A percentile compares a stretch with the other conserved stretches of the same genome.
Evolutionary conservation across 345 rosid species (phyloP).

Genomic region (Syzygium aromaticum): DNA sequence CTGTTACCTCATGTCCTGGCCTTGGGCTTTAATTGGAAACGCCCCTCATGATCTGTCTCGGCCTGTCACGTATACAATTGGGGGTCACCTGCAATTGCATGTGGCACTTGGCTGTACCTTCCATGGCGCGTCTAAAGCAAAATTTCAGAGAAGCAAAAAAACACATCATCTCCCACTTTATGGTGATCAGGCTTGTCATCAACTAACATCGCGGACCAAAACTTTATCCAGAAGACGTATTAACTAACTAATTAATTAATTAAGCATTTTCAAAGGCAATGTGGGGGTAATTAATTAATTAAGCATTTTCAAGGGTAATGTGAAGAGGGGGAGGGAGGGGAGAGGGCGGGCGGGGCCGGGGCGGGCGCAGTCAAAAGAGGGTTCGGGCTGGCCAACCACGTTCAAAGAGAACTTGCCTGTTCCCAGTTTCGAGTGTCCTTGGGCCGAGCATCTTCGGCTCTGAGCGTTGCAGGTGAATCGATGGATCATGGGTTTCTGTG

Average conservation of each 20-base stretch:
- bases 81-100: neutral
- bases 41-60: neutral
- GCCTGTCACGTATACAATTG: neutral
- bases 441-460: neutral
- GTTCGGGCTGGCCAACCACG: neutral
- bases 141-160: neutral
- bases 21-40: neutral
- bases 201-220: neutral
- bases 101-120: neutral
- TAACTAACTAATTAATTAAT: neutral
- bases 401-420: neutral
- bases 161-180: neutral
- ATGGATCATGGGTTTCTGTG: neutral
- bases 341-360: neutral
- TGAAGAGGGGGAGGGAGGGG: too few species aligned
- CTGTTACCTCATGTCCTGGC: neutral
- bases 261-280: neutral
- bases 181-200: neutral
- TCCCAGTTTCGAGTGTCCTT: neutral
- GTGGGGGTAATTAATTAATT: neutral
- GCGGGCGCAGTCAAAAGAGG: neutral
- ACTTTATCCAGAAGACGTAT: neutral
- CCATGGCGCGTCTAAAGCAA: neutral
- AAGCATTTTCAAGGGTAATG: too few species aligned
- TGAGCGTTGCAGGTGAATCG: neutral